Conservation (phyloP, 805 yeast genomes). For the Ogataea allantospora region DNA sequence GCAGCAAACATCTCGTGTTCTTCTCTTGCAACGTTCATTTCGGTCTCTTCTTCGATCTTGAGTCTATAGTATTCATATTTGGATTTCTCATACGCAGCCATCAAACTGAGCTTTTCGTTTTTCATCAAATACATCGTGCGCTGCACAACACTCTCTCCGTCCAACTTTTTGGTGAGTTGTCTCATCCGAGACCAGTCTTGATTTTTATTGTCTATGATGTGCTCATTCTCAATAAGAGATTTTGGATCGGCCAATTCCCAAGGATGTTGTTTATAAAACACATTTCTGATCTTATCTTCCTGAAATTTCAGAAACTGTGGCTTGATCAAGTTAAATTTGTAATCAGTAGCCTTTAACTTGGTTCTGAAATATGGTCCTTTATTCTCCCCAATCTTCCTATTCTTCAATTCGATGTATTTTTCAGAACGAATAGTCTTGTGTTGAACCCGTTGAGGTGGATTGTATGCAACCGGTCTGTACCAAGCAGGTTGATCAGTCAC, state of each 20-base stretch:
- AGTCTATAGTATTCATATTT: slow-evolving; percentile 84
- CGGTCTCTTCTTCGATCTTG: slow-evolving; percentile 81
- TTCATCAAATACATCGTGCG: slow-evolving; percentile 59
- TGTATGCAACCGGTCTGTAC: slow-evolving; percentile 79
- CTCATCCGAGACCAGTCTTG: slow-evolving; percentile 78
- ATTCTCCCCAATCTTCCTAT: slow-evolving; percentile 20
- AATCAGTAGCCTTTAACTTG: slow-evolving; percentile 39
- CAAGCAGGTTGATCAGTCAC: slow-evolving; percentile 77
- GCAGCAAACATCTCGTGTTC: slow-evolving; percentile 87
- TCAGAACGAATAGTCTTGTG: slow-evolving; percentile 42
- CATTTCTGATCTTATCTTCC: slow-evolving; percentile 79
- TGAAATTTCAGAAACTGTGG: slow-evolving; percentile 55
- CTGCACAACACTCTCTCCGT: slow-evolving; percentile 87
- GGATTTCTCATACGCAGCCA: slow-evolving; percentile 80
- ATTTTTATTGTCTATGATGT: slow-evolving; percentile 44
- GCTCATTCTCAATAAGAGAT: slow-evolving; percentile 71
- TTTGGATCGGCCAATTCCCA: slow-evolving; percentile 97
- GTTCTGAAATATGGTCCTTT: slow-evolving; percentile 41
- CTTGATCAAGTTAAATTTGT: slow-evolving; percentile 43
- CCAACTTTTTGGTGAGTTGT: slow-evolving; percentile 72
- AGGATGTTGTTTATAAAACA: slow-evolving; percentile 91
- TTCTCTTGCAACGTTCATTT: slow-evolving; percentile 68
- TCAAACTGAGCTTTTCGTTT: slow-evolving; percentile 36
- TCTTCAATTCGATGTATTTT: slow-evolving; percentile 24
- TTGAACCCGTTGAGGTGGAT: slow-evolving; percentile 75